Percentiles rank a stretch among this genome's conserved stretches.
Conservation (phyloP, 2,329 filamentous ascomycete species). For the Orbilia oligospora region DNA sequence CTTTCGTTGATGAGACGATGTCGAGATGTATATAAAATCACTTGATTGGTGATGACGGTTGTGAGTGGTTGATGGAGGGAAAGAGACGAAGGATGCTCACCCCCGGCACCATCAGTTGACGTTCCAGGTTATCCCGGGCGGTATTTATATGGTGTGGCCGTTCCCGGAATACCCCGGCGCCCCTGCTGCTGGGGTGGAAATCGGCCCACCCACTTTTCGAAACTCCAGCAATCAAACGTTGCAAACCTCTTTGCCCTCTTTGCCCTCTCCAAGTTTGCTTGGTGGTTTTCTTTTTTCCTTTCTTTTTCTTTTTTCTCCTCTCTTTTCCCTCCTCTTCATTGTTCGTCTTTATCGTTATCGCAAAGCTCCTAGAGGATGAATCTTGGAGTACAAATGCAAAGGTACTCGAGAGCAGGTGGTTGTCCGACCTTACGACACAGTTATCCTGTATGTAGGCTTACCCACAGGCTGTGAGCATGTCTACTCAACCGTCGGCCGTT, state of each 20-base stretch:
- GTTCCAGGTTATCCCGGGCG: slow-evolving; percentile 16
- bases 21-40: slow-evolving; percentile 4
- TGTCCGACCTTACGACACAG: slow-evolving; percentile 1
- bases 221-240: slow-evolving; percentile 51
- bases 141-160: not conserved
- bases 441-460: not conserved
- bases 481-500: slow-evolving; percentile 13
- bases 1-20: not conserved
- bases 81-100: not conserved
- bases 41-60: slow-evolving; percentile 17
- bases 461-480: not conserved
- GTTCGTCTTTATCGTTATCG: slow-evolving; percentile 1
- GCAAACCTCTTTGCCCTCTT: not conserved
- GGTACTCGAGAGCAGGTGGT: not conserved
- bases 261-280: slow-evolving; percentile 3
- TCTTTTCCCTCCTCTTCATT: not conserved
- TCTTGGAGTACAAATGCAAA: not conserved
- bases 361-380: not conserved
- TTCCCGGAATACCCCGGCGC: slow-evolving; percentile 31
- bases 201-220: slow-evolving; percentile 47
- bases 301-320: not conserved
- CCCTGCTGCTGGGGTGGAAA: slow-evolving; percentile 14
- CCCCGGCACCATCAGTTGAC: not conserved
- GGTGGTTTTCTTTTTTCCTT: slow-evolving; percentile 1
- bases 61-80: not conserved